Conservation (phyloP, 169 alveolate species). For the Plasmodium malariae region DNA sequence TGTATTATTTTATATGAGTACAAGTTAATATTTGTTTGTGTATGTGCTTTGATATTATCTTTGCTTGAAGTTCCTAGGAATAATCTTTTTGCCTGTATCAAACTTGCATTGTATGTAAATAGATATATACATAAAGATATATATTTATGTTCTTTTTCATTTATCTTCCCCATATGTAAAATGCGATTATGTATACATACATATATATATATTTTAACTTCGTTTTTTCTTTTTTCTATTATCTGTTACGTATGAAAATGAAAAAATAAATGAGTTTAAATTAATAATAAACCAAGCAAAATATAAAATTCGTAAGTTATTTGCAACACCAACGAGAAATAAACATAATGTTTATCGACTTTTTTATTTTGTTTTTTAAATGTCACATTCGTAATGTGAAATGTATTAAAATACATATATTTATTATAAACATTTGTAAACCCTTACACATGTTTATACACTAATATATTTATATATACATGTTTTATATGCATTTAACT, state of each 20-base stretch:
- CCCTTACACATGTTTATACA: background rate
- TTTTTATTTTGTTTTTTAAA: constrained; percentile 11
- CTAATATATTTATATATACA: background rate
- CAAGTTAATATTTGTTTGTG: background rate
- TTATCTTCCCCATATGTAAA: background rate
- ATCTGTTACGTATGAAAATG: constrained; percentile 5
- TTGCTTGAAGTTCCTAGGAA: background rate
- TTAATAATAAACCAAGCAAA: constrained; percentile 1
- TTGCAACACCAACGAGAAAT: background rate
- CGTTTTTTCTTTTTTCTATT: background rate
- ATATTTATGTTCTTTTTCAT: background rate
- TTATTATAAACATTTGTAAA: constrained; percentile 1
- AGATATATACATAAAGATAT: constrained; percentile 8
- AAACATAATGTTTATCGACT: background rate
- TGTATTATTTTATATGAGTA: too few relatives aligned
- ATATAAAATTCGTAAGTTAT: background rate
- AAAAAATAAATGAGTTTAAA: background rate
- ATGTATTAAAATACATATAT: constrained; percentile 9
- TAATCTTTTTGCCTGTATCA: background rate
- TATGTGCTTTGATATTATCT: background rate
- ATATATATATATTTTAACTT: background rate
- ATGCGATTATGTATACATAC: background rate
- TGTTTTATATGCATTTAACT: background rate
- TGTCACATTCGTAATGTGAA: background rate
- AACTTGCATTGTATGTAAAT: constrained; percentile 8